Base-by-base conservation (phyloP, 1,139 yeast species). In the Groenewaldozyma sp. region DNA sequence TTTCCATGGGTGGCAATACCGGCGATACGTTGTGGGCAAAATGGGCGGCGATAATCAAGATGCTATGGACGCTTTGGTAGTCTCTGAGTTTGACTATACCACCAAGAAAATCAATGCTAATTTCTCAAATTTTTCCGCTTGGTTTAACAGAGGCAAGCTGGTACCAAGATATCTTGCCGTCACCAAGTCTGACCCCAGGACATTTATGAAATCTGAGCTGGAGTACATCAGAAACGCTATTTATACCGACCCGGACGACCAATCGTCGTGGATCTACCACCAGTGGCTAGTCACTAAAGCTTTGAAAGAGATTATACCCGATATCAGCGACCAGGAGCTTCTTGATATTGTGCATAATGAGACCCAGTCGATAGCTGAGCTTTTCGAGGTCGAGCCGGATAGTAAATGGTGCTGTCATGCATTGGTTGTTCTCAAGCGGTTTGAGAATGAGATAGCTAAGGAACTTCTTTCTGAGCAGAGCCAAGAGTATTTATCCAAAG, bases 1-100 rank as follows among this genome's bases (percentile, higher is more conserved):
- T 57, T 91, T 72, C 58, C 97, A 87, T 57, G 97, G 95, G 3
- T 91, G 99, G 99, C 88, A 83, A 39, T 91, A 91, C 58, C 68
- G 98, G 52, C 69, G 97, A 41, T 73, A 74, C 42, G 76, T 91
- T 2, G 75, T 86, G 5, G 60, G 60, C 3, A 65, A 69, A 34
- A 59, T 79, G 31, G 40, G 36, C n/a, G 33, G 33, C 4, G 21
- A 19, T 4, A 81, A 76, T 48, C 46, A 46, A n/a, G n/a, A n/a
- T n/a, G n/a, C n/a, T n/a, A n/a, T n/a, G n/a, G n/a, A n/a, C n/a
- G n/a, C n/a, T n/a, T 31, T 46, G 34, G 48, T 45, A 3, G 36
- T 44, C 33, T 55, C 63, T 4, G 98, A 93, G 60, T 78, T 84
- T 50, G 71, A 71, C 18, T 91, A 76, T 61, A 86, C 97, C 2